Conservation (phyloP, 768 basidiomycete species). For the Russula ochroleuca region DNA sequence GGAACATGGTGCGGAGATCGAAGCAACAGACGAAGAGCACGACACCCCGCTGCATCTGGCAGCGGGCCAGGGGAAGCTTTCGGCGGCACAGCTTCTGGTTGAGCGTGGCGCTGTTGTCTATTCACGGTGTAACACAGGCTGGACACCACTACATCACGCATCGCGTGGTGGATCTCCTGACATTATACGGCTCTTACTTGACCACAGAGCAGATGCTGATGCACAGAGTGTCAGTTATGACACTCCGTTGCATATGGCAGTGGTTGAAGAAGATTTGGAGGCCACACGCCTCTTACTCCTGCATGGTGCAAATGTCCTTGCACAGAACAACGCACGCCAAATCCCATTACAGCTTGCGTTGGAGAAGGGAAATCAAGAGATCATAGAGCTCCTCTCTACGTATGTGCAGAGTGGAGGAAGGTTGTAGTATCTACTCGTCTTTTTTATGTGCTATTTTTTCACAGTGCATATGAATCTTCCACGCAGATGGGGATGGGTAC, state of each 20-base stretch:
- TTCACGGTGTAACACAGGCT: not conserved
- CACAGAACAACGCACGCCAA: not conserved
- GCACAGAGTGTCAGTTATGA: not conserved
- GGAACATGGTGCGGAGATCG: not conserved
- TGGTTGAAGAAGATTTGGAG: not conserved
- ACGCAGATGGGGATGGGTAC: no score
- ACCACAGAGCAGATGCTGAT: not conserved
- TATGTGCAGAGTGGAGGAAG: not conserved
- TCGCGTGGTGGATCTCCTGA: not conserved
- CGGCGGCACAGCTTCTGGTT: not conserved
- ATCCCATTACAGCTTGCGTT: not conserved
- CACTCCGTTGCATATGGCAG: not conserved
- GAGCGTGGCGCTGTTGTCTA: not conserved
- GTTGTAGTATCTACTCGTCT: not conserved
- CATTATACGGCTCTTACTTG: not conserved
- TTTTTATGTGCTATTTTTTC: no score
- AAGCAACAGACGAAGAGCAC: not conserved
- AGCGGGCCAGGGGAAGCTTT: not conserved
- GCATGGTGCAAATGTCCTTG: not conserved
- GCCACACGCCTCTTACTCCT: not conserved
- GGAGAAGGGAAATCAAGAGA: not conserved
- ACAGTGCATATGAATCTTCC: no score
- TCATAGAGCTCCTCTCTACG: not conserved
- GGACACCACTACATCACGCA: not conserved
- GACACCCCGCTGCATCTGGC: not conserved